Conservation (phyloP, 768 basidiomycete genomes). For the Lepiota venenata region DNA sequence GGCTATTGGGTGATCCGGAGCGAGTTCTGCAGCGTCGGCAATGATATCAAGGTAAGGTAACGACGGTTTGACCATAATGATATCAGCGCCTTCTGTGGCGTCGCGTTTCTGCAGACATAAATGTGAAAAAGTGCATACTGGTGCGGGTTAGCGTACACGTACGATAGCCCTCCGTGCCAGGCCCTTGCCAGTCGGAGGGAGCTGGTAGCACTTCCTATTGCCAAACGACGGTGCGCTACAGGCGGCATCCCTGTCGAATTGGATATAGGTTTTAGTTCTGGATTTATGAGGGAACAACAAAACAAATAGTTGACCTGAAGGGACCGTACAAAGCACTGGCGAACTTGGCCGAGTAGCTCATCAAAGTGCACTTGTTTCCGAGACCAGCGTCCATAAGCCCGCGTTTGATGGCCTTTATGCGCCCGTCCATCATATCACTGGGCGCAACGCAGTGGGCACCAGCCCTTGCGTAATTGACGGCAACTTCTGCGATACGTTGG, state of each 20-base stretch:
- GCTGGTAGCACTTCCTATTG: constrained; percentile 96
- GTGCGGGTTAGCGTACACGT: constrained; percentile 25
- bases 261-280: background rate
- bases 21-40: constrained; percentile 77
- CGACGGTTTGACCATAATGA: constrained; percentile 98
- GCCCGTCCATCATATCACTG: constrained; percentile 99
- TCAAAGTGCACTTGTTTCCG: constrained; percentile 87
- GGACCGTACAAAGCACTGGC: constrained; percentile 95
- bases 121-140: background rate
- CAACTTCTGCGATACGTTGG: constrained; percentile 87
- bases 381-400: constrained; percentile 78
- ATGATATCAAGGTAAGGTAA: constrained; percentile 97
- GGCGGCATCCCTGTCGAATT: constrained; percentile 81
- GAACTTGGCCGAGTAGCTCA: constrained; percentile 98
- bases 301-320: constrained; percentile 64
- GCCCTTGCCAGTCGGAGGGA: constrained; percentile 85
- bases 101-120: constrained; percentile 69
- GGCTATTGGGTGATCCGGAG: constrained; percentile 88
- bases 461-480: constrained; percentile 86
- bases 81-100: constrained; percentile 87
- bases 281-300: background rate
- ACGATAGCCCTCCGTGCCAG: constrained; percentile 93
- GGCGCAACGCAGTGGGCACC: constrained; percentile 99
- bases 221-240: constrained; percentile 95
- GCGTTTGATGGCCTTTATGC: constrained; percentile 86